phyloP scores from a whole-genome alignment of 1,284 basidiomycete genomes.

The Melanopsichium pennsylvanicum region DNA sequence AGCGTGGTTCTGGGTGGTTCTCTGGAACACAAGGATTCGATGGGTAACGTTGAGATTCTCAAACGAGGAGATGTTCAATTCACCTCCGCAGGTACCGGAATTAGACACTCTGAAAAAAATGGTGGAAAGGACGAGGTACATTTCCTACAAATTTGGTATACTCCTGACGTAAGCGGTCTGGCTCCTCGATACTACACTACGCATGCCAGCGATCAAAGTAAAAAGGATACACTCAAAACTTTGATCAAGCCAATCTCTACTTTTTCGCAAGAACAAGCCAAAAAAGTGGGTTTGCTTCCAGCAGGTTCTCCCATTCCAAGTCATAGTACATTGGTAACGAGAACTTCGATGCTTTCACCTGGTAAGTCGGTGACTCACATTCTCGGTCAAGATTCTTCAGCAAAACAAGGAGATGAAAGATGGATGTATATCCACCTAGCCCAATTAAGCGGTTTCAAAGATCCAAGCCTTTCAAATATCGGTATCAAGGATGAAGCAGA shows the following conservation, averaged over 20 bases:
- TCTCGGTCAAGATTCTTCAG: constrained; percentile 39
- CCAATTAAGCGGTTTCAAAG: constrained; percentile 44
- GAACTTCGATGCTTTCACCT: constrained; percentile 37
- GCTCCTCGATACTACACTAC: constrained; percentile 52
- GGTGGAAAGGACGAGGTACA: constrained; percentile 69
- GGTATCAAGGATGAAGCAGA: constrained; percentile 63
- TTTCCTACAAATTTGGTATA: constrained; percentile 59
- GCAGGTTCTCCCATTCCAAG: constrained; percentile 43
- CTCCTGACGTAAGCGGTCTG: constrained; percentile 30
- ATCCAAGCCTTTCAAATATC: constrained; percentile 65
- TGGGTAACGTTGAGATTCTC: constrained; percentile 87
- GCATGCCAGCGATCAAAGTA: constrained; percentile 35
- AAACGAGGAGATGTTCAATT: constrained; percentile 87
- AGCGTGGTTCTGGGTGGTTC: constrained; percentile 81
- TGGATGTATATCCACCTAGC: constrained; percentile 58
- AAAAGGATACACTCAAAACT: constrained; percentile 44
- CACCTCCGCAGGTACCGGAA: constrained; percentile 86
- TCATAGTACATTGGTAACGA: constrained; percentile 42
- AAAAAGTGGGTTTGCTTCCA: constrained; percentile 34
- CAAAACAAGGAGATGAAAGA: constrained; percentile 21
- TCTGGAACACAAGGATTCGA: constrained; percentile 78
- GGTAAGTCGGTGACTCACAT: constrained; percentile 29
- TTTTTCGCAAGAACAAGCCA: constrained; percentile 14
- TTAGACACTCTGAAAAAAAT: constrained; percentile 76
- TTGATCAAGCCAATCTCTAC: constrained; percentile 48